A percentile compares a stretch with the other conserved stretches of the same genome.
phyloP scores from a whole-genome alignment of 2,329 filamentous ascomycete species.

The Colletotrichum sansevieriae region DNA sequence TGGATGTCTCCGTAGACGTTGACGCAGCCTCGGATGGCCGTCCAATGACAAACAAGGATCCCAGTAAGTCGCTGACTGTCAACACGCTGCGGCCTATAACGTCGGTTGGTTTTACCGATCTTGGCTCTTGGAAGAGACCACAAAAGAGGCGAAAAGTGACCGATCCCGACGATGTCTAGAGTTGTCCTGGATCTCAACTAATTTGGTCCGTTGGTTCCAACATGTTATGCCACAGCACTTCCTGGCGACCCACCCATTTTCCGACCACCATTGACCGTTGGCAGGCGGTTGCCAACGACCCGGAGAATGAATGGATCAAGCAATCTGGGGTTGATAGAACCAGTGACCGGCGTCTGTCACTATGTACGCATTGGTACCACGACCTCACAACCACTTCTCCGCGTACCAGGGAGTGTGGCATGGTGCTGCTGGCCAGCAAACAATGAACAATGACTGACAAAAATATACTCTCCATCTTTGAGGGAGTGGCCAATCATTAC shows the following conservation, averaged over 20 bases:
- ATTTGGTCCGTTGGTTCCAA: slow-evolving; percentile 2
- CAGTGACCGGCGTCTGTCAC: background rate
- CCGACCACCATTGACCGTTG: background rate
- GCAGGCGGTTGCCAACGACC: slow-evolving; percentile 15
- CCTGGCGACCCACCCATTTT: background rate
- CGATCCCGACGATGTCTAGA: slow-evolving; percentile 33
- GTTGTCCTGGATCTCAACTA: background rate
- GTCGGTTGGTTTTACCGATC: slow-evolving; percentile 26
- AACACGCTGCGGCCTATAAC: background rate
- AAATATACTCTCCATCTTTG: too few relatives aligned
- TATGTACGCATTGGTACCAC: slow-evolving; percentile 1
- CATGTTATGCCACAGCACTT: background rate
- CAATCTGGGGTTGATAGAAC: background rate
- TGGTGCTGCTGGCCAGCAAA: slow-evolving; percentile 7
- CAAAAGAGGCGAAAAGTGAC: slow-evolving; percentile 39
- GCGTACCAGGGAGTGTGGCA: background rate
- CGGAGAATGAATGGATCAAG: background rate
- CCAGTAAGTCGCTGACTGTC: background rate
- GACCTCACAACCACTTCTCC: background rate
- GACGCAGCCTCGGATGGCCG: background rate
- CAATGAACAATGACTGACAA: background rate
- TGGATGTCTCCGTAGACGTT: slow-evolving; percentile 45
- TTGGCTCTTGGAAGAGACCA: slow-evolving; percentile 38
- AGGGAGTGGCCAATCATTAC: too few relatives aligned
- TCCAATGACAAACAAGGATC: background rate